These are phyloP conservation scores for Pachyrhizus erosus DNA, from an alignment of 306 rosid species.

Conservation along the genomic window DNA sequence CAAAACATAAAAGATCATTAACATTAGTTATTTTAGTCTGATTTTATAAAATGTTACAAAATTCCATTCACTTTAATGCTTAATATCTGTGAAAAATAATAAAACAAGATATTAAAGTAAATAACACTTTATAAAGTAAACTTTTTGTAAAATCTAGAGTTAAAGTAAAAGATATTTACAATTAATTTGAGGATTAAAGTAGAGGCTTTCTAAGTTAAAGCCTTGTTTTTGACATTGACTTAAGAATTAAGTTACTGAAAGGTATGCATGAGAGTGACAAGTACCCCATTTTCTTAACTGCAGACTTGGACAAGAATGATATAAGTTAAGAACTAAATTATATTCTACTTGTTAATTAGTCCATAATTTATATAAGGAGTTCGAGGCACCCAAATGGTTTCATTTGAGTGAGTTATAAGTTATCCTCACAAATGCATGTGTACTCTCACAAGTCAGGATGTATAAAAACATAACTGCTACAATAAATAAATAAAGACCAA, in stretches of 20 bases:
- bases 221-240: neutral
- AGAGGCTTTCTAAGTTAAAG: neutral
- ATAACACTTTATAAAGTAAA: neutral
- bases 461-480: neutral
- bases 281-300: neutral
- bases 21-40: no score
- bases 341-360: neutral
- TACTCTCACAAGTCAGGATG: neutral
- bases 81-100: no score
- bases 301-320: neutral
- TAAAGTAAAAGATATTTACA: neutral
- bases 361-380: neutral
- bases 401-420: slow-evolving; percentile 24
- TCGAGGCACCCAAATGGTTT: neutral
- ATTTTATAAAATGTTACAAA: no score
- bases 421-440: slow-evolving; percentile 3
- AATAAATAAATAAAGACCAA: neutral
- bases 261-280: neutral
- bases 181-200: neutral
- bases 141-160: neutral
- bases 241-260: neutral
- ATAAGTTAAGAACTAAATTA: neutral
- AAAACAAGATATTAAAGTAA: no score
- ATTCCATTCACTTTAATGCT: no score
- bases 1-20: no score